Conservation (phyloP, 2,329 filamentous ascomycete species). For the Fusarium humuli region DNA sequence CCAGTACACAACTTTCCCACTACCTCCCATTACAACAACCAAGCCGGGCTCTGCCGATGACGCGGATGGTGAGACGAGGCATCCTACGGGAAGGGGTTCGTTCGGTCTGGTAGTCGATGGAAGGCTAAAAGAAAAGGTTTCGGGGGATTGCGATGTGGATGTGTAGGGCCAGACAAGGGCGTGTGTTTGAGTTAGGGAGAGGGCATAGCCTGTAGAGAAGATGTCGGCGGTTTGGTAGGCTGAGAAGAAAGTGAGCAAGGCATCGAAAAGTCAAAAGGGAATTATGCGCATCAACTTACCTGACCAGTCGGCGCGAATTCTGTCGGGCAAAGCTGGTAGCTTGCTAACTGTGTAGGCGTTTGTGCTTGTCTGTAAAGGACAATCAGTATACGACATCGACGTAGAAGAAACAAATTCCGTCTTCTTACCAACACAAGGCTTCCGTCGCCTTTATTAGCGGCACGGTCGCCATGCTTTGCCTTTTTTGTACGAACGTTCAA, state of each 20-base stretch:
- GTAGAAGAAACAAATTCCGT: constrained; percentile 4
- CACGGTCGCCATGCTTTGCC: constrained; percentile 70
- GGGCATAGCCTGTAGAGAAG: constrained; percentile 76
- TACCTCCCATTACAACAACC: constrained; percentile 84
- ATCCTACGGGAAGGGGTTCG: constrained; percentile 83
- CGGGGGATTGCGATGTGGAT: constrained; percentile 73
- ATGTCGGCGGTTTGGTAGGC: constrained; percentile 74
- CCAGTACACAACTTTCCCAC: constrained; percentile 91
- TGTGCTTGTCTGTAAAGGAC: constrained; percentile 77
- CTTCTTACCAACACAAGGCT: constrained; percentile 71
- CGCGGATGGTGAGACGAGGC: constrained; percentile 82
- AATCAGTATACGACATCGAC: constrained; percentile 33
- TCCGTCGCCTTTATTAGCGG: constrained; percentile 72
- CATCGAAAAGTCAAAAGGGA: background rate
- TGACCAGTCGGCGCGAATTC: constrained; percentile 73
- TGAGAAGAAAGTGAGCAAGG: constrained; percentile 50
- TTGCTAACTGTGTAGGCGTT: constrained; percentile 88
- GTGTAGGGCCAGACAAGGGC: constrained; percentile 94
- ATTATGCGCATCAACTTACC: constrained; percentile 63
- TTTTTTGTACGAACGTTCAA: constrained; percentile 72
- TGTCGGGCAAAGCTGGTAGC: constrained; percentile 83
- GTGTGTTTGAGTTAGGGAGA: constrained; percentile 82
- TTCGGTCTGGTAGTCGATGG: constrained; percentile 76
- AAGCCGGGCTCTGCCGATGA: constrained; percentile 85
- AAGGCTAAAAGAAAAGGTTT: constrained; percentile 83